Evolutionary conservation across 495 filamentous ascomycete genomes (phyloP).

Genomic region (Tuber microsphaerosporum): DNA sequence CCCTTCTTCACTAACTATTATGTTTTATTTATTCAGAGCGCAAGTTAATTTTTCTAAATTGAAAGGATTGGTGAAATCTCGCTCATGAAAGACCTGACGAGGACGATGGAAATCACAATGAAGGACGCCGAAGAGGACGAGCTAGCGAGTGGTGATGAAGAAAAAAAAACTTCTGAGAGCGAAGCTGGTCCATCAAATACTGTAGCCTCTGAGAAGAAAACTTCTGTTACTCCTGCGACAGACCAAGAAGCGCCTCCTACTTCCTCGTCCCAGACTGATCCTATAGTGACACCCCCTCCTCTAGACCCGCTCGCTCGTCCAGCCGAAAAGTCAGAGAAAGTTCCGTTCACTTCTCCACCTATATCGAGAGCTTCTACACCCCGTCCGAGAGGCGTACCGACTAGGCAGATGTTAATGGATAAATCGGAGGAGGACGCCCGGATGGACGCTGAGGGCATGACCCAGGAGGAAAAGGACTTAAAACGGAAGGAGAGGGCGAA

Average conservation of each 20-base stretch:
- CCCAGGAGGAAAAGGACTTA: constrained; percentile 63
- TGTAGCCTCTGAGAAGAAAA: constrained; percentile 35
- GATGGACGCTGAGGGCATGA: constrained; percentile 60
- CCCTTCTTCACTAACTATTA: not conserved
- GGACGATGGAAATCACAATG: constrained; percentile 86
- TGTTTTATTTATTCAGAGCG: not conserved
- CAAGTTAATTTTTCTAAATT: constrained; percentile 20
- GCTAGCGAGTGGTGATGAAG: constrained; percentile 46
- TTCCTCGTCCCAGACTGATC: constrained; percentile 26
- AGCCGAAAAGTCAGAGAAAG: constrained; percentile 14
- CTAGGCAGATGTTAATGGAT: constrained; percentile 80
- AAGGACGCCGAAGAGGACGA: constrained; percentile 60
- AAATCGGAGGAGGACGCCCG: constrained; percentile 78
- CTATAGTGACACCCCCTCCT: constrained; percentile 26
- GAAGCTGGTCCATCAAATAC: constrained; percentile 41
- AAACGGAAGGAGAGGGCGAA: constrained; percentile 78
- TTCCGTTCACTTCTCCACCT: constrained; percentile 28
- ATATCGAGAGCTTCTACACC: constrained; percentile 61
- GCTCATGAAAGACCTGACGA: constrained; percentile 82
- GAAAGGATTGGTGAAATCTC: constrained; percentile 73
- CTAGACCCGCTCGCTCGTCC: constrained; percentile 14
- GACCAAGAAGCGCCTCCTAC: constrained; percentile 24
- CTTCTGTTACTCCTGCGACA: constrained; percentile 28
- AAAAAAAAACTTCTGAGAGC: constrained; percentile 40
- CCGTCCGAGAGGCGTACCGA: constrained; percentile 56